These are phyloP conservation scores for Persicaria maculosa DNA, from an alignment of 148 eudicot genomes.

Conservation along the genomic window DNA sequence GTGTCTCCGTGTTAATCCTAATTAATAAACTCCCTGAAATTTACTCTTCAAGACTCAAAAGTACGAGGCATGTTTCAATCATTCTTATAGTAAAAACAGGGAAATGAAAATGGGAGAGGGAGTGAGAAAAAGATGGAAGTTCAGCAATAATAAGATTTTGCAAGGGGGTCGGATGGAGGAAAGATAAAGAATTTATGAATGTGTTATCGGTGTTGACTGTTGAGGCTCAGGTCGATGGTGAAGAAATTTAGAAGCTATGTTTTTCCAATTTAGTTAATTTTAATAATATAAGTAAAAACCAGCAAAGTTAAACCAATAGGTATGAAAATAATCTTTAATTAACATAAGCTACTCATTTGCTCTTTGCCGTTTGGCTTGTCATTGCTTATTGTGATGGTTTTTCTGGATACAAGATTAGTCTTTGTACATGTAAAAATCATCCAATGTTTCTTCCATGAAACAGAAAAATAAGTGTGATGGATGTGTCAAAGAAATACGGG, in stretches of 20 bases:
- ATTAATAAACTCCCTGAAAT: no score
- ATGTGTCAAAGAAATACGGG: conserved; percentile 90
- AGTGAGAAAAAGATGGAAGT: background rate
- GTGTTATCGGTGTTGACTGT: no score
- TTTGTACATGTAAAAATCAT: conserved; percentile 10
- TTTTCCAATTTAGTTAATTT: background rate
- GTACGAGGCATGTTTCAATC: no score
- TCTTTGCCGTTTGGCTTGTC: background rate
- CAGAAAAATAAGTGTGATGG: conserved; percentile 95
- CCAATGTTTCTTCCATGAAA: conserved; percentile 9
- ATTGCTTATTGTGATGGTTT: background rate
- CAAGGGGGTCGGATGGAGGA: background rate
- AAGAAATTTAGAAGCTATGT: background rate
- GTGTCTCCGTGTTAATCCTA: no score
- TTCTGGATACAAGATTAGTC: conserved; percentile 9
- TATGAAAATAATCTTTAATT: background rate
- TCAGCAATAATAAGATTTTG: background rate
- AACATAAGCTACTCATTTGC: background rate
- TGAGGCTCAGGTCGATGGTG: background rate
- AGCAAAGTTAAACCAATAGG: background rate
- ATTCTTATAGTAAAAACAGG: no score
- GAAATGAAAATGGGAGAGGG: no score
- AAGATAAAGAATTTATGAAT: background rate
- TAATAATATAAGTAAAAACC: background rate
- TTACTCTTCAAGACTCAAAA: no score